phyloP scores from a whole-genome alignment of 2,329 filamentous ascomycete species.

The Trichophyton verrucosum region DNA sequence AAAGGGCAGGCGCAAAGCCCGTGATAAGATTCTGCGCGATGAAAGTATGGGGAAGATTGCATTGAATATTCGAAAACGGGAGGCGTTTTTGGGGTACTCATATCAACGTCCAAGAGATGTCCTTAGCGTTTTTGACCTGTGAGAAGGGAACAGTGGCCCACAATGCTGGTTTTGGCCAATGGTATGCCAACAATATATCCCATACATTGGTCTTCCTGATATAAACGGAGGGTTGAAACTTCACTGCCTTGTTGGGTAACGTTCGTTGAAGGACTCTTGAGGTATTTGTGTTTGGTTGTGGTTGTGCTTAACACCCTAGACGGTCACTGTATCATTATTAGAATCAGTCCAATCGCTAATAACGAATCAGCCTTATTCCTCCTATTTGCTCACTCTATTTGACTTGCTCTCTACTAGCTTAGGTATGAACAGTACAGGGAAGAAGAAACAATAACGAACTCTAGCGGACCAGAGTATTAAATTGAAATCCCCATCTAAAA shows the following conservation, averaged over 20 bases:
- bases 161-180: not conserved
- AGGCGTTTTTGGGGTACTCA: conserved; percentile 80
- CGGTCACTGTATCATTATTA: not conserved
- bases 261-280: not conserved
- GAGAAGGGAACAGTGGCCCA: conserved; percentile 19
- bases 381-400: not conserved
- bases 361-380: not conserved
- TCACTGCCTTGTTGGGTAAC: not conserved
- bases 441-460: no score
- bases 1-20: conserved; percentile 62
- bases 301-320: not conserved
- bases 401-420: not conserved
- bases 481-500: no score
- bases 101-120: conserved; percentile 46
- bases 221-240: no score
- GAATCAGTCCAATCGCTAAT: not conserved
- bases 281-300: not conserved
- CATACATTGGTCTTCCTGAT: not conserved
- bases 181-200: not conserved
- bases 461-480: no score
- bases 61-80: conserved; percentile 68
- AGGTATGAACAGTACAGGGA: no score
- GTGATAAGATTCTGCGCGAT: conserved; percentile 78
- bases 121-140: conserved; percentile 22
- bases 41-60: conserved; percentile 50